Evolutionary conservation across 306 rosid species (phyloP), one percentile per base, ranked within the genome.

Genomic region (Elaeagnus macrophylla): DNA sequence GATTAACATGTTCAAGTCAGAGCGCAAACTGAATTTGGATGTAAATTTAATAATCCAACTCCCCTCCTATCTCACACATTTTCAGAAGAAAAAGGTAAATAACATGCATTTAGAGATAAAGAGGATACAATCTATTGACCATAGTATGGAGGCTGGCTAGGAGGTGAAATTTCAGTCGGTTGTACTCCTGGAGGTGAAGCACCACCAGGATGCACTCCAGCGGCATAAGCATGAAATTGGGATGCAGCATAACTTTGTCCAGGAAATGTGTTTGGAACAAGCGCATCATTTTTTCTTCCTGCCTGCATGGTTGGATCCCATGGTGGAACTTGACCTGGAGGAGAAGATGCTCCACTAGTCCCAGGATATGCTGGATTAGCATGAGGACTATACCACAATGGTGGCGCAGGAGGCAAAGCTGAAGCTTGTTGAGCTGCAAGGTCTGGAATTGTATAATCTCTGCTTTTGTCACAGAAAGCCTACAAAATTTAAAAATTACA

Each of bases 381-480:
- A 53, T 71, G 86, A 54, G 67, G 65, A 74, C 58, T 81, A 56
- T 71, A 83, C 86, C 86, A 81, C 16, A 32, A 66, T 11, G 74
- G 46, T 25, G 73, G 67, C 51, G 73, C 70, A 25, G 65, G 56
- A 15, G 77, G 66, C 65, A 49, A 58, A 25, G 66, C 54, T 14
- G 81, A 57, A 56, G 20, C 60, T 67, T 59, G 70, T 59, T 73
- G 83, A 7, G 60, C 77, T 8, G 77, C 66, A 63, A 64, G 75
- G 12, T 77, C 83, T 32, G 80, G 76, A 56, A 81, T 61, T 13
- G 83, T 81, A 45, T 81, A 81, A 58, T 81, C 86, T 51, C 96
- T 77, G 72, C 94, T 88, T 72, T 87, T 87, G 68, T 88, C 96
- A 64, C 96, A 79, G 79, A 63, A 84, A 46, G 94, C 96, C 96